A percentile compares a stretch with the other conserved stretches of the same genome.
Evolutionary conservation across 1,284 basidiomycete genomes (phyloP).

Genomic region (Microbotryum lychnidis-dioicae): DNA sequence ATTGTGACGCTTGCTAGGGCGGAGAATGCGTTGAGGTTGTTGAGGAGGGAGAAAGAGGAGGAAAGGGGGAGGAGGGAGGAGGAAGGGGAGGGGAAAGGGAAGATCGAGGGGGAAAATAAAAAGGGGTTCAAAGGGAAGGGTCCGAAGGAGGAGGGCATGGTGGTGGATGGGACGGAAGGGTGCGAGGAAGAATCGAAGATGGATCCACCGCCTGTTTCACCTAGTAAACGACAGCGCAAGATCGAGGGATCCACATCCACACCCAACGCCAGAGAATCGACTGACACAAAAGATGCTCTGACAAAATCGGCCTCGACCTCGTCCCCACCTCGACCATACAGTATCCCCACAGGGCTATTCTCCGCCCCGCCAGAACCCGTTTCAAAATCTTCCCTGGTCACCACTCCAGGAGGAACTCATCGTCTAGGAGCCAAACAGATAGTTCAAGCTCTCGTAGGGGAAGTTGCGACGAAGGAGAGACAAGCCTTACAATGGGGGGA

Average conservation of each 20-base stretch:
- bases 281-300: background rate
- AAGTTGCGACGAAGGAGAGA: background rate
- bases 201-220: background rate
- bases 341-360: conserved; percentile 39
- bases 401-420: conserved; percentile 6
- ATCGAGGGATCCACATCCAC: background rate
- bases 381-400: conserved; percentile 1
- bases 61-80: conserved; percentile 46
- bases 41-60: conserved; percentile 42
- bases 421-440: conserved; percentile 9
- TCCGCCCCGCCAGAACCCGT: conserved; percentile 30
- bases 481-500: conserved; percentile 62
- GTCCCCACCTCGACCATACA: conserved; percentile 1
- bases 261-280: background rate
- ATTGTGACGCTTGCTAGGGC: conserved; percentile 42
- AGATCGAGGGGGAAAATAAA: background rate
- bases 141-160: background rate
- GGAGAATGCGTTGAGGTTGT: background rate
- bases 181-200: background rate
- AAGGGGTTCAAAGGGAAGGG: background rate
- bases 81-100: background rate
- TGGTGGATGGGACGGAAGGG: background rate
- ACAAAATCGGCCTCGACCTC: background rate
- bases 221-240: background rate
- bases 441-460: background rate